These are phyloP conservation scores for Penicillium ucsense DNA, from an alignment of 495 filamentous ascomycete genomes.

Conservation along the genomic window DNA sequence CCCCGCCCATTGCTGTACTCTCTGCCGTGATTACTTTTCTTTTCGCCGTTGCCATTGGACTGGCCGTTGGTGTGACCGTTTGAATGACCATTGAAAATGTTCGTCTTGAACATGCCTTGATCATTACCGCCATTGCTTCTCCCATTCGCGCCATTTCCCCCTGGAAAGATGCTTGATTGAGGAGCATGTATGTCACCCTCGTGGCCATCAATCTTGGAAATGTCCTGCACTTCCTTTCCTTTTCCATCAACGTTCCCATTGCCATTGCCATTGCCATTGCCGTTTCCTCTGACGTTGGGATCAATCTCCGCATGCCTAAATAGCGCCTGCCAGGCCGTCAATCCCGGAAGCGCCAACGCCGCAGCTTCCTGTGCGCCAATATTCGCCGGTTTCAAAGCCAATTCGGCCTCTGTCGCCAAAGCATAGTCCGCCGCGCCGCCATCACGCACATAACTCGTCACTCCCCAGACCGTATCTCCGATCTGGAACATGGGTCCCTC, in stretches of 20 bases:
- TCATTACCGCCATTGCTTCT: neutral
- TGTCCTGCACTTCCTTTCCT: neutral
- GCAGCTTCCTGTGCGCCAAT: slow-evolving; percentile 41
- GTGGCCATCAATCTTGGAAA: too few relatives aligned
- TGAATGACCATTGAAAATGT: neutral
- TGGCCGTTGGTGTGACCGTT: neutral
- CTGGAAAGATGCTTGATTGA: neutral
- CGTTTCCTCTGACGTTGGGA: slow-evolving; percentile 7
- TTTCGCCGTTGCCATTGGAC: neutral
- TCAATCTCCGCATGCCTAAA: slow-evolving; percentile 40
- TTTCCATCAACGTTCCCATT: slow-evolving; percentile 2
- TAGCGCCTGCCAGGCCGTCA: slow-evolving; percentile 52
- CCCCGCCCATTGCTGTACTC: slow-evolving; percentile 1
- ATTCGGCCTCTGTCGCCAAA: slow-evolving; percentile 39
- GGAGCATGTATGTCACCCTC: too few relatives aligned
- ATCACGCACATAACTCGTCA: slow-evolving; percentile 35
- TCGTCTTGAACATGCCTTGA: neutral
- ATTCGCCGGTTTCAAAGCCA: slow-evolving; percentile 39
- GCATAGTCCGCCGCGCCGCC: slow-evolving; percentile 44
- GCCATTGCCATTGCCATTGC: neutral
- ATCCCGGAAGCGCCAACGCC: slow-evolving; percentile 40
- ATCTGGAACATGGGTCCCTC: slow-evolving; percentile 34
- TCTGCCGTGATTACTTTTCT: neutral
- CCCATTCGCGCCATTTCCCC: neutral
- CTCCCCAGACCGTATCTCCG: slow-evolving; percentile 44